A percentile compares a stretch with the other conserved stretches of the same genome.
Conservation (phyloP, 2,329 filamentous ascomycete species). For the Rhynchosporium secalis region DNA sequence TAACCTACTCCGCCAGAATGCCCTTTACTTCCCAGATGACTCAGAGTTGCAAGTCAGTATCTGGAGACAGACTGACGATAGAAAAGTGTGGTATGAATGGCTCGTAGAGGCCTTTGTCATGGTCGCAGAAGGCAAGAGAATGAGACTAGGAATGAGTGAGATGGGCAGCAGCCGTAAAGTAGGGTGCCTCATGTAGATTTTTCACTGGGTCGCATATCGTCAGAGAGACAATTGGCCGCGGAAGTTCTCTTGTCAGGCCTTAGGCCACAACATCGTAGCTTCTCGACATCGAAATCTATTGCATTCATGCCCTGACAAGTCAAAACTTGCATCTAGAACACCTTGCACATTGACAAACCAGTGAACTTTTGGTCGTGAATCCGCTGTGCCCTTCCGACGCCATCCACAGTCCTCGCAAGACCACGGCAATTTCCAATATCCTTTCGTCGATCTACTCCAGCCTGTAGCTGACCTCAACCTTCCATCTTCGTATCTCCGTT, state of each 20-base stretch:
- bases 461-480: conserved; percentile 37
- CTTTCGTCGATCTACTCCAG: background rate
- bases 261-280: conserved; percentile 11
- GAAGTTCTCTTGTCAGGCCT: background rate
- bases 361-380: conserved; percentile 25
- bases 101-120: conserved; percentile 80
- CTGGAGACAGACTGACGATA: conserved; percentile 94
- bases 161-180: conserved; percentile 69
- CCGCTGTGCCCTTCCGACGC: conserved; percentile 9
- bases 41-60: conserved; percentile 88
- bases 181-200: conserved; percentile 65
- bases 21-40: conserved; percentile 80
- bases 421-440: background rate
- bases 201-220: background rate
- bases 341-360: conserved; percentile 32
- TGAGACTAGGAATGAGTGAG: conserved; percentile 66
- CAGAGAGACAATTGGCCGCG: background rate
- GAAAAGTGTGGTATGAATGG: conserved; percentile 99
- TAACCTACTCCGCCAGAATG: conserved; percentile 57
- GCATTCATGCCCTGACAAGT: conserved; percentile 29
- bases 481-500: conserved; percentile 61
- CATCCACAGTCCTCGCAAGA: conserved; percentile 12
- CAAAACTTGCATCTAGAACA: conserved; percentile 32
- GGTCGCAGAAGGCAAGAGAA: conserved; percentile 57
- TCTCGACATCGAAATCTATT: conserved; percentile 28